Percentiles rank a stretch among this genome's conserved stretches.
phyloP scores from a whole-genome alignment of 257 asterid species.

The Rhazya stricta region DNA sequence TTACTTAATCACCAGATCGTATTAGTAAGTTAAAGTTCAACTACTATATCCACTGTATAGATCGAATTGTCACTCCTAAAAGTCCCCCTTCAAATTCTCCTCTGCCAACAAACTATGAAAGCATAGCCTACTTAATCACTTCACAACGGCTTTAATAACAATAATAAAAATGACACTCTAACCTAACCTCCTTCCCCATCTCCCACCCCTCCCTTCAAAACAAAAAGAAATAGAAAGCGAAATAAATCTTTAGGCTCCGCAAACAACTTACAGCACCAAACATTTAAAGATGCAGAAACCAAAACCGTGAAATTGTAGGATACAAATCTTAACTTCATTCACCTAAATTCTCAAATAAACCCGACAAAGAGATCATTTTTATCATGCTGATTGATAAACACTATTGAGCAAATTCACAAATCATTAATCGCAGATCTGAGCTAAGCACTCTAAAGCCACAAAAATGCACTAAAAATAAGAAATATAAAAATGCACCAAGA shows the following conservation, averaged over 20 bases:
- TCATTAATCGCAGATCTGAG: conserved; percentile 1
- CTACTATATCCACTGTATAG: neutral
- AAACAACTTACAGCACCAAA: neutral
- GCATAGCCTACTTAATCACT: neutral
- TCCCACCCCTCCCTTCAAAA: neutral
- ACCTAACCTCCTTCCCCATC: neutral
- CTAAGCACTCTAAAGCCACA: neutral
- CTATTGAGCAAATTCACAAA: neutral
- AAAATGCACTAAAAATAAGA: neutral
- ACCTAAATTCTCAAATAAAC: neutral
- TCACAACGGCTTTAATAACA: neutral
- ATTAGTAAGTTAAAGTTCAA: neutral
- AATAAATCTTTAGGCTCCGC: neutral
- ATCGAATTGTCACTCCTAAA: neutral
- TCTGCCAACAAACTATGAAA: neutral
- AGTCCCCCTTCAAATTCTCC: neutral
- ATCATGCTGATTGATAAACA: neutral
- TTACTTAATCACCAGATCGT: neutral
- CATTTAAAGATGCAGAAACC: neutral
- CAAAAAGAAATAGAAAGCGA: too few relatives aligned
- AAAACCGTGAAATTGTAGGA: neutral
- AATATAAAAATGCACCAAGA: neutral
- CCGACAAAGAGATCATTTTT: neutral
- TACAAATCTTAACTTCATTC: neutral
- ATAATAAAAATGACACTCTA: neutral